A percentile compares a stretch with the other conserved stretches of the same genome.
Evolutionary conservation across 306 rosid species (phyloP).

Genomic region (Pyrus pyrifolia): DNA sequence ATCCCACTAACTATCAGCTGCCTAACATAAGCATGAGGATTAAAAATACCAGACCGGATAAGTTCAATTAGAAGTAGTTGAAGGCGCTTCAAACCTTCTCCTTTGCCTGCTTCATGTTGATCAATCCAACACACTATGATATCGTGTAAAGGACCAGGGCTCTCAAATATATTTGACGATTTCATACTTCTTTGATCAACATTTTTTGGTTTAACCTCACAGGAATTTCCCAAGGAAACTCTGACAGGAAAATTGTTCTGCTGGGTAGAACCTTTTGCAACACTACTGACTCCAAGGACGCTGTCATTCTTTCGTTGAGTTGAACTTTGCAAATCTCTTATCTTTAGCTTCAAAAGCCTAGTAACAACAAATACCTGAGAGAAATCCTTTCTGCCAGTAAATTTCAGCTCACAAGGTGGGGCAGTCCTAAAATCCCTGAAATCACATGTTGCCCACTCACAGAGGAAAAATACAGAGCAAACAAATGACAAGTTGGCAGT

Average conservation of each 20-base stretch:
- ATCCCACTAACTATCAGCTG: conserved; percentile 91
- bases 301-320: conserved; percentile 31
- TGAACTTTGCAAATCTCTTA: conserved; percentile 43
- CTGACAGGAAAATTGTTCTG: conserved; percentile 26
- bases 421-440: conserved; percentile 67
- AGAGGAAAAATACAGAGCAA: conserved; percentile 76
- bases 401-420: conserved; percentile 50
- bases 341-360: conserved; percentile 65
- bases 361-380: conserved; percentile 74
- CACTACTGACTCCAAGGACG: conserved; percentile 16
- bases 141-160: conserved; percentile 95
- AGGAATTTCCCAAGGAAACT: conserved; percentile 22
- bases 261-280: conserved; percentile 38
- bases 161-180: conserved; percentile 47
- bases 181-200: conserved; percentile 26
- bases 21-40: conserved; percentile 86
- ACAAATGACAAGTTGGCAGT: conserved; percentile 48
- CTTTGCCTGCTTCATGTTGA: conserved; percentile 76
- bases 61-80: conserved; percentile 78
- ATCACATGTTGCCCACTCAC: conserved; percentile 99
- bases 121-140: conserved; percentile 95
- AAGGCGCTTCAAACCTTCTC: conserved; percentile 73
- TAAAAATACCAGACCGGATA: conserved; percentile 66
- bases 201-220: conserved; percentile 28
- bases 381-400: conserved; percentile 79